A percentile compares a stretch with the other conserved stretches of the same genome.
These are phyloP conservation scores for Vitis hybrid DNA, from an alignment of 177 flowering plant species.

Conservation along the genomic window DNA sequence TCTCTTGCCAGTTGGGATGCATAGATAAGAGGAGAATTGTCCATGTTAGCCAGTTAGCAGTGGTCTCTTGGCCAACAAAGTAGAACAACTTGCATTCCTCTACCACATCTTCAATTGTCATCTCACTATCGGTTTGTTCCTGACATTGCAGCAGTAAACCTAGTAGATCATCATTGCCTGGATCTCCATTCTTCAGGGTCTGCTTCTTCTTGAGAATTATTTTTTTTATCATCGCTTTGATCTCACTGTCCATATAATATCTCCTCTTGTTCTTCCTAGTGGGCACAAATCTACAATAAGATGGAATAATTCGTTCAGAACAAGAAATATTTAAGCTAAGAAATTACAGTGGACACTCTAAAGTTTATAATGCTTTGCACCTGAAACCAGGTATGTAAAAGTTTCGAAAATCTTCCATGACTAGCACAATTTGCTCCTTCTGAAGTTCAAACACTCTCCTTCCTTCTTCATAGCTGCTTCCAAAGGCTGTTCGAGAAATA, in stretches of 20 bases:
- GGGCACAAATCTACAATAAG: too few relatives aligned
- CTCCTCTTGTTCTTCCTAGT: too few relatives aligned
- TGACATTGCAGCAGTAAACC: constrained; percentile 33
- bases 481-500: constrained; percentile 7
- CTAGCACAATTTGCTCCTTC: neutral
- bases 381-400: too few relatives aligned
- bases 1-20: constrained; percentile 55
- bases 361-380: too few relatives aligned
- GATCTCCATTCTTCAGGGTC: constrained; percentile 17
- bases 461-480: constrained; percentile 2
- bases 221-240: constrained; percentile 28
- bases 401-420: too few relatives aligned
- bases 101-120: constrained; percentile 48
- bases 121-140: constrained; percentile 2
- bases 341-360: too few relatives aligned
- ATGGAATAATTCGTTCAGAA: constrained; percentile 5
- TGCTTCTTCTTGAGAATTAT: constrained; percentile 29
- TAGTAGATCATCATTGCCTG: constrained; percentile 32
- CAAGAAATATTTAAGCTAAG: too few relatives aligned
- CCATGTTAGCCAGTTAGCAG: constrained; percentile 45
- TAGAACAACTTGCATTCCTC: constrained; percentile 59
- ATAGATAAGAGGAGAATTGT: constrained; percentile 38
- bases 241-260: neutral
- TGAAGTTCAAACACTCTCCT: neutral
- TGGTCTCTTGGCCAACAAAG: constrained; percentile 61